Evolutionary conservation across 129 eudicot genomes (phyloP), one percentile per base, ranked within the genome.

Genomic region (Silybum marianum): DNA sequence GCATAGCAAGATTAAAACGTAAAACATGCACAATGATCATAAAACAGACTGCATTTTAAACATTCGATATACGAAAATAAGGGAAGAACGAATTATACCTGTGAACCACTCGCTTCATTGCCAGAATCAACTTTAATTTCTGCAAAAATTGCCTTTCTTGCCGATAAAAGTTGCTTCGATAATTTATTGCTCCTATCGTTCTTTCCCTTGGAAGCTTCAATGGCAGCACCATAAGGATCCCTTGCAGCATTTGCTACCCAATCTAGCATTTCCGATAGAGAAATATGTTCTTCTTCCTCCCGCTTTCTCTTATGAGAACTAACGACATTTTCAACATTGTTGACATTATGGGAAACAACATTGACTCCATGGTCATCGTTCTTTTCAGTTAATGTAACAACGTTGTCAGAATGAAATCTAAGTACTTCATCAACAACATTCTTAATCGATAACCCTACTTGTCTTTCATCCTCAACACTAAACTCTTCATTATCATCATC

Each of bases 211-310:
- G 88, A 68, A 38, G n/a, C 22, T 85, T 90, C 90, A 74, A 88
- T 67, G 68, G 87, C 76, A 23, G 79, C 82, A 83, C 87, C 86
- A 88, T 87, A 71, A 19, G 96, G 80, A 75, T 79, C 70, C 82
- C 78, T 86, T 26, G 99, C 97, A 39, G 78, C 91, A 36, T 89
- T 68, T 23, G 36, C 63, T 44, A 92, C 34, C 99, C 97, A 95
- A 60, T 85, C 82, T 46, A 95, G 77, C 97, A 90, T 91, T 87
- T 73, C 92, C 13, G 62, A 19, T 22, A 88, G 69, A n/a, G 82
- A 71, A 30, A 71, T 74, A 54, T 82, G 58, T 39, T 71, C 74
- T 62, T n/a, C 85, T 62, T 85, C 85, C 62, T 85, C 86, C 77
- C 91, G 81, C 85, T 90, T 92, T 76, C 94, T 85, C 85, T 95